These are phyloP conservation scores for Haematococcus lacustris DNA, from an alignment of 139 green algal genomes.

Conservation along the genomic window DNA sequence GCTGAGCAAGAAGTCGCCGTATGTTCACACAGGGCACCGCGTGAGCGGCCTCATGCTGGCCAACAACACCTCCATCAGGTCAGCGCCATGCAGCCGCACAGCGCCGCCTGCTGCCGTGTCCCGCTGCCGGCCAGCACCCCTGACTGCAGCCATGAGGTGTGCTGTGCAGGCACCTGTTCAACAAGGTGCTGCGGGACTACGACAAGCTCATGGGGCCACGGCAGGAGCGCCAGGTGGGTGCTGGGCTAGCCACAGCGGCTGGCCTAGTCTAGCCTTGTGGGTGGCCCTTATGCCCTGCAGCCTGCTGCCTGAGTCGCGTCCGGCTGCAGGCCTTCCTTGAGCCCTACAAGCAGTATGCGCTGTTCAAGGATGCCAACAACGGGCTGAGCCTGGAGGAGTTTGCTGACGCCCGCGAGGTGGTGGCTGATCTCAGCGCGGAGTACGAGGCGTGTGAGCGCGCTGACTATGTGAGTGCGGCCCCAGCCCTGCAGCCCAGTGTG, in stretches of 20 bases:
- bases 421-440: slow-evolving; percentile 64
- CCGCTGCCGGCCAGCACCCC: neutral
- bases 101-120: neutral
- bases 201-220: slow-evolving; percentile 82
- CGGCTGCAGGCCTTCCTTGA: slow-evolving; percentile 61
- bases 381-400: slow-evolving; percentile 74
- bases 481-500: too few species aligned
- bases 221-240: slow-evolving; percentile 26
- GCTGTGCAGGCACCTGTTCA: slow-evolving; percentile 22
- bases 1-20: slow-evolving; percentile 87
- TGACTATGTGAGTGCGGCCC: slow-evolving; percentile 74
- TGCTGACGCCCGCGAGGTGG: slow-evolving; percentile 78
- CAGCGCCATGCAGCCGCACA: neutral
- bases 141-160: neutral
- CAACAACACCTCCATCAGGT: slow-evolving; percentile 92
- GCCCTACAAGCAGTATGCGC: slow-evolving; percentile 66
- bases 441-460: slow-evolving; percentile 80
- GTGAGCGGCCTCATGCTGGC: slow-evolving; percentile 96
- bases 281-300: neutral
- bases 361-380: slow-evolving; percentile 38
- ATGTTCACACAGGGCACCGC: slow-evolving; percentile 75
- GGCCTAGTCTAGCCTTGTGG: neutral
- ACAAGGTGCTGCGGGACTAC: slow-evolving; percentile 74
- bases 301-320: neutral
- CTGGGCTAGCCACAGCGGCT: neutral